These are phyloP conservation scores for Pinus taeda DNA, from an alignment of 75 land plant genomes.

Conservation along the genomic window DNA sequence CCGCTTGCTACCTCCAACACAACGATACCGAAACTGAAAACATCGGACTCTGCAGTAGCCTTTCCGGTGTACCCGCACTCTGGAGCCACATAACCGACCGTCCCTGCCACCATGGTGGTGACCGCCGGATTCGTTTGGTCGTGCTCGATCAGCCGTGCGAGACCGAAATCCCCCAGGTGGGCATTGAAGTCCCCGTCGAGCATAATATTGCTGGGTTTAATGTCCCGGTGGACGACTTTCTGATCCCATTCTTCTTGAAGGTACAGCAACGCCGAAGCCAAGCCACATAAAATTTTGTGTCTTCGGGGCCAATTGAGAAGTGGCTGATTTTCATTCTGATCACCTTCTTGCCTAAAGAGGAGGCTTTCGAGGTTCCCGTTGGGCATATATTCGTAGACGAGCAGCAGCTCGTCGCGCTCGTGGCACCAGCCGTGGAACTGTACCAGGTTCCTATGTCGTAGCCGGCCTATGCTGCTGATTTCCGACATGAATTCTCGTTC, in stretches of 20 bases:
- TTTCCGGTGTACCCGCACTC: background rate
- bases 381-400: conserved; percentile 4
- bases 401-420: conserved; percentile 8
- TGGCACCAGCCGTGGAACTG: conserved; percentile 49
- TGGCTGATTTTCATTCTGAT: background rate
- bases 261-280: conserved; percentile 32
- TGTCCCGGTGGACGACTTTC: background rate
- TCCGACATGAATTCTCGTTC: conserved; percentile 37
- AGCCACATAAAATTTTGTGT: conserved; percentile 24
- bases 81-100: conserved; percentile 25
- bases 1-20: background rate
- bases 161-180: conserved; percentile 4
- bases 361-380: background rate
- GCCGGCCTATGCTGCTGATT: conserved; percentile 24
- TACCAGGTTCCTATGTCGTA: conserved; percentile 41
- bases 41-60: too few species aligned
- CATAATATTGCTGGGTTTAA: conserved; percentile 3
- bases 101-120: conserved; percentile 11
- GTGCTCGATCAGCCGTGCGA: conserved; percentile 6
- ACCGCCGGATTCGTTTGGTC: conserved; percentile 2
- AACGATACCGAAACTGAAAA: background rate
- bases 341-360: too few species aligned
- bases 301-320: conserved; percentile 22
- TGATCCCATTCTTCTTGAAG: conserved; percentile 53
- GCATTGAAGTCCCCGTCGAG: conserved; percentile 3